Evolutionary conservation across 495 filamentous ascomycete genomes (phyloP).

Genomic region (Lophiotrema nucula): DNA sequence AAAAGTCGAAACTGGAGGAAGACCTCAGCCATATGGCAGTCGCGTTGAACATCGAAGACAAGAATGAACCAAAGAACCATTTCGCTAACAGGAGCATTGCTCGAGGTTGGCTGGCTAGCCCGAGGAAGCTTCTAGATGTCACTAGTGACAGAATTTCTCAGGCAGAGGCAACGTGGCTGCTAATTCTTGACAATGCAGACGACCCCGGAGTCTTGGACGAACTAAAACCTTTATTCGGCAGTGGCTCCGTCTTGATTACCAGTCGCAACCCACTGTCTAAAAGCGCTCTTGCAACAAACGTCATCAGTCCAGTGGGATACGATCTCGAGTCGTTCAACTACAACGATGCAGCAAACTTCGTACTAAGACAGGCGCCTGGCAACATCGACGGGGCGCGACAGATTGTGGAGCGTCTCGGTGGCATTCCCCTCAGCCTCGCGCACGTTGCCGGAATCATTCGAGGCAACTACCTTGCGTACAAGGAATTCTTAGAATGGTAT

Average conservation of each 20-base stretch:
- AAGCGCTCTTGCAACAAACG: background rate
- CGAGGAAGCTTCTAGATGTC: background rate
- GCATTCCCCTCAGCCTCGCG: slow-evolving; percentile 44
- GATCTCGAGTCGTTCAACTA: background rate
- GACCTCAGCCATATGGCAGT: slow-evolving; percentile 4
- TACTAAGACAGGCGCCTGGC: background rate
- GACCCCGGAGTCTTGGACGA: slow-evolving; percentile 13
- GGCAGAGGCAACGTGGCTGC: slow-evolving; percentile 13
- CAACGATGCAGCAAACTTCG: background rate
- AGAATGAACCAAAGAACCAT: background rate
- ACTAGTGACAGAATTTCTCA: background rate
- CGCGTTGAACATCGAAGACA: background rate
- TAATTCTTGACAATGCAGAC: slow-evolving; percentile 19
- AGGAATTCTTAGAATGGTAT: background rate
- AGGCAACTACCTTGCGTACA: background rate
- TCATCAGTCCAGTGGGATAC: background rate
- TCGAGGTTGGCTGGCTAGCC: slow-evolving; percentile 6
- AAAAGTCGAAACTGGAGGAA: background rate
- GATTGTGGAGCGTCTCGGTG: slow-evolving; percentile 36
- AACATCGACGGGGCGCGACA: background rate
- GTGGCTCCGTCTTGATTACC: slow-evolving; percentile 24
- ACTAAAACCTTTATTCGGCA: slow-evolving; percentile 8
- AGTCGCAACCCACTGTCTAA: slow-evolving; percentile 5
- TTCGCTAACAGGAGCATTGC: slow-evolving; percentile 1
- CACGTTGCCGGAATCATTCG: slow-evolving; percentile 46